phyloP scores from a whole-genome alignment of 805 yeast genomes.

The Sugiyamaella smithiae region DNA sequence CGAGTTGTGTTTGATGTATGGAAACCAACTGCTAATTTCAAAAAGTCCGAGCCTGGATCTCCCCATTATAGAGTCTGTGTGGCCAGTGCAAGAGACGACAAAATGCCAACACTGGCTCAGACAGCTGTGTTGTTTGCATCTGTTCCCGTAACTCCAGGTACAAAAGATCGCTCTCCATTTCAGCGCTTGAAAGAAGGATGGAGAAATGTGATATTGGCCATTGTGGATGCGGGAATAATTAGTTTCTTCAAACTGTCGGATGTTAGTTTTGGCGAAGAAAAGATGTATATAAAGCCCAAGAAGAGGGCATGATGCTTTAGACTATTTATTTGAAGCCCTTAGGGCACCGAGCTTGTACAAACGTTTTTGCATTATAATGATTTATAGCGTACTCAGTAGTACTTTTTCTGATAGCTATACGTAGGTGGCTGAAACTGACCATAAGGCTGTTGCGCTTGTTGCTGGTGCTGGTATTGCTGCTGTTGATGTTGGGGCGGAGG shows the following conservation, averaged over 20 bases:
- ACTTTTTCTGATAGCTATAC: slow-evolving; percentile 17
- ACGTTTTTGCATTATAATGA: neutral
- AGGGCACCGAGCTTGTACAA: too few relatives aligned
- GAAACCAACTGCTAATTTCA: slow-evolving; percentile 72
- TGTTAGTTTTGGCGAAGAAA: slow-evolving; percentile 22
- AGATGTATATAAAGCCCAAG: slow-evolving; percentile 12
- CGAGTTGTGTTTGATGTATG: slow-evolving; percentile 64
- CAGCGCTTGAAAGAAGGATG: slow-evolving; percentile 51
- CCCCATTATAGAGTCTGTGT: slow-evolving; percentile 78
- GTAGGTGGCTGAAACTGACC: slow-evolving; percentile 12
- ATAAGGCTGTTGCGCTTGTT: slow-evolving; percentile 4
- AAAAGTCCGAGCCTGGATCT: slow-evolving; percentile 58
- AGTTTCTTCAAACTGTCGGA: slow-evolving; percentile 21
- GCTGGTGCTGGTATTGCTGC: slow-evolving; percentile 12
- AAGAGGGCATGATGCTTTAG: neutral
- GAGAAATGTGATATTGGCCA: slow-evolving; percentile 57
- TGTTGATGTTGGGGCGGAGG: slow-evolving; percentile 11
- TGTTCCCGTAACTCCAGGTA: slow-evolving; percentile 21
- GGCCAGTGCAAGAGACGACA: slow-evolving; percentile 40
- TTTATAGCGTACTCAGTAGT: too few relatives aligned
- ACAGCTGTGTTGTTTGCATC: slow-evolving; percentile 34
- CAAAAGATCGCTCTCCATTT: slow-evolving; percentile 34
- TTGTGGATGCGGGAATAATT: slow-evolving; percentile 66
- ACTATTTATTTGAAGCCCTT: neutral
- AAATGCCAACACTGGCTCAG: slow-evolving; percentile 35